A percentile compares a stretch with the other conserved stretches of the same genome.
phyloP scores from a whole-genome alignment of 1,284 basidiomycete species.

The Violaceomyces palustris region DNA sequence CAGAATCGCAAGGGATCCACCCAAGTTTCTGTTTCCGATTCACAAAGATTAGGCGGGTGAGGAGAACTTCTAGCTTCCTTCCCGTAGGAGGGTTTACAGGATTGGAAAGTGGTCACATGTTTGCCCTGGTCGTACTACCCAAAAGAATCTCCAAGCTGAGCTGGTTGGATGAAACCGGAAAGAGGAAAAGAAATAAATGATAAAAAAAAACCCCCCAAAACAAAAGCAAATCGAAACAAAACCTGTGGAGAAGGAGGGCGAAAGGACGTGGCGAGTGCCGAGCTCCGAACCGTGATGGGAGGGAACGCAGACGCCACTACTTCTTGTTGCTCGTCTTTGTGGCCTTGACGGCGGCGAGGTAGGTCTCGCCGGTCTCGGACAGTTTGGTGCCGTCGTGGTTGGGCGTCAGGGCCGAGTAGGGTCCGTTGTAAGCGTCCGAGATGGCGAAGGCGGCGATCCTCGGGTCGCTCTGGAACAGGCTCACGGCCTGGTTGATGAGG shows the following conservation, averaged over 20 bases:
- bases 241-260: not conserved
- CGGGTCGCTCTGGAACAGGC: slow-evolving; percentile 29
- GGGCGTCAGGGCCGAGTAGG: slow-evolving; percentile 16
- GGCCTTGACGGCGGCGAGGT: slow-evolving; percentile 12
- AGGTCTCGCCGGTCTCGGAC: slow-evolving; percentile 18
- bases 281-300: slow-evolving; percentile 10
- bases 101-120: too few species aligned
- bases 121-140: too few species aligned
- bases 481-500: slow-evolving; percentile 23
- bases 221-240: not conserved
- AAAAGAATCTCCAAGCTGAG: too few species aligned
- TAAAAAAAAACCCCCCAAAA: not conserved
- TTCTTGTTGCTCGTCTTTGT: not conserved
- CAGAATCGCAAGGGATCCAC: too few species aligned
- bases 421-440: slow-evolving; percentile 36
- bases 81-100: too few species aligned
- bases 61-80: too few species aligned
- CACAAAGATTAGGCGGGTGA: too few species aligned
- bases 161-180: too few species aligned
- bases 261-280: not conserved
- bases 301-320: slow-evolving; percentile 3
- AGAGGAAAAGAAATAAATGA: not conserved
- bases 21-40: too few species aligned
- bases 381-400: slow-evolving; percentile 21
- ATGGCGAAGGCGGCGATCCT: slow-evolving; percentile 33